Evolutionary conservation across 768 basidiomycete species (phyloP), one percentile per base, ranked within the genome.

Genomic region (Hericium rajendrae): DNA sequence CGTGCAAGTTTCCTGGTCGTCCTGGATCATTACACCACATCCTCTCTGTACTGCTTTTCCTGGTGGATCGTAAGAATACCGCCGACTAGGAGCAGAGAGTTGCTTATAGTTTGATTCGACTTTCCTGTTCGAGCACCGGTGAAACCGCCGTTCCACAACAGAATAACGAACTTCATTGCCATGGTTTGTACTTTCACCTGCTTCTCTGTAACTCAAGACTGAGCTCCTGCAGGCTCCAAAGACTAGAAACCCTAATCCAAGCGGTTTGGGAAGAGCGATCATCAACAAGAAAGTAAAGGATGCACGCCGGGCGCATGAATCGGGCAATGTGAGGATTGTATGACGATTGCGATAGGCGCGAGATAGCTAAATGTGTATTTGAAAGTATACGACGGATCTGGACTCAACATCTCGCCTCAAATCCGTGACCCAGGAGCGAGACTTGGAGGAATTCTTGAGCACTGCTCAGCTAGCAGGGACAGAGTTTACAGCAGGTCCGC

Each of bases 361-460:
- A 22, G 22, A 54, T 51, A 62, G 24, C 38, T 43, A 9, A 32
- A 48, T 37, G 37, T 50, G 41, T 41, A 16, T 22, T 38, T 56
- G 48, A 12, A 64, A 91, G 91, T 93, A 88, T 70, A 80, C 82
- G 4, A 85, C 88, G 2, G 92, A 95, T 64, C 53, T 84, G 18
- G 86, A 89, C 56, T 69, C 78, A 11, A 78, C 83, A 6, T 77
- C 76, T 54, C 84, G 84, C 38, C 78, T 99, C 39, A 83, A 86
- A 67, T 97, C 95, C 0, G 85, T 99, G 20, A 99, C 97, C 0
- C 94, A 98, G 72, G 95, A 99, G 73, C 76, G 84, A 56, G 94
- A 97, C 74, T 76, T 99, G 18, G 94, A 97, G 63, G 95, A 94
- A 71, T 99, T 99, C 69, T 72, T 99, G 56, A 94, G 83, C 67